These are phyloP conservation scores for Neckera pumila DNA, from an alignment of 225 moss, liverwort and hornwort genomes.

Conservation along the genomic window DNA sequence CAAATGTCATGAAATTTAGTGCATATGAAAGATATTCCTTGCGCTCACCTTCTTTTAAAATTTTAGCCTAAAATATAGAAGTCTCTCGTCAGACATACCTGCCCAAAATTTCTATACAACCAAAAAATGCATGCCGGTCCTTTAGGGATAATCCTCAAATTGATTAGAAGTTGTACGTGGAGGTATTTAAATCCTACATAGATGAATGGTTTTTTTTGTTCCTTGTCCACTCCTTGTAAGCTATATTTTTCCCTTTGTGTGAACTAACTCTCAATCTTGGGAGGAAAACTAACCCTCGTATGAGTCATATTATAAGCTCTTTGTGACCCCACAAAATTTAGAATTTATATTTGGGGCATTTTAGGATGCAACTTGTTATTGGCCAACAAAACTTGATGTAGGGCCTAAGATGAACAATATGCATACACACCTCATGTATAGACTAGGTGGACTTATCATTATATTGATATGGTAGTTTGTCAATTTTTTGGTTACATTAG, in stretches of 20 bases:
- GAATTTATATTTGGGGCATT: background rate
- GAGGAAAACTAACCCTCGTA: background rate
- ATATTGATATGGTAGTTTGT: accelerated
- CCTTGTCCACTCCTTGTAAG: accelerated
- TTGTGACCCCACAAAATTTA: background rate
- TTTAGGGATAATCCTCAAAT: background rate
- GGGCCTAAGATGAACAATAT: accelerated
- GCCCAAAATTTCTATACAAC: too few species aligned
- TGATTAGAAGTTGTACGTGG: background rate
- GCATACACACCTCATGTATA: accelerated
- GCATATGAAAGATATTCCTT: too few species aligned
- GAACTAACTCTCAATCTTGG: background rate
- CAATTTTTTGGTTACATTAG: background rate
- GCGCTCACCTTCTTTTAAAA: too few species aligned
- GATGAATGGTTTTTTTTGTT: background rate
- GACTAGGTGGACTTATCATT: background rate
- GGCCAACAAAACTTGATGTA: accelerated
- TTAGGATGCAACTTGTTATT: accelerated
- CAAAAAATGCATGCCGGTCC: too few species aligned
- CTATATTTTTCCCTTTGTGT: background rate
- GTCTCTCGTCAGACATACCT: too few species aligned
- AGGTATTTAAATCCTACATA: background rate
- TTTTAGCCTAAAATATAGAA: too few species aligned
- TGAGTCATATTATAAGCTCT: background rate
- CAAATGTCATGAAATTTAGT: too few species aligned